Percentiles rank a stretch among this genome's conserved stretches.
Evolutionary conservation across 768 basidiomycete genomes (phyloP).

Genomic region (Obba rivulosa): DNA sequence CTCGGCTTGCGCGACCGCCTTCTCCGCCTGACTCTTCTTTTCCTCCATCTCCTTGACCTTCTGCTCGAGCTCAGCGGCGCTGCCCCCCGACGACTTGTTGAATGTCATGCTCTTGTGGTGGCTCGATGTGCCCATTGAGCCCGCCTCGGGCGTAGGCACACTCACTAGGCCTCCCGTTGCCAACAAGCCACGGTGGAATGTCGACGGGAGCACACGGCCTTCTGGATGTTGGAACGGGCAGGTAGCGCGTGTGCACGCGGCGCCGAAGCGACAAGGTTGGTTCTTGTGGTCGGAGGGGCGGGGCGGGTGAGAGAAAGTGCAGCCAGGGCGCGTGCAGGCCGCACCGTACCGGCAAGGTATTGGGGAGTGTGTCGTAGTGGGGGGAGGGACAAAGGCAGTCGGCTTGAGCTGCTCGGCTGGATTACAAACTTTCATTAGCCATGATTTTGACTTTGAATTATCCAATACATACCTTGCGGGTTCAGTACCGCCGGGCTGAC

Average conservation of each 20-base stretch:
- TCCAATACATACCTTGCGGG: constrained; percentile 46
- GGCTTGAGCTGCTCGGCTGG: constrained; percentile 27
- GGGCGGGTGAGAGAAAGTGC: constrained; percentile 64
- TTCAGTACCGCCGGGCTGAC: constrained; percentile 80
- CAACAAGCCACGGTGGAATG: constrained; percentile 76
- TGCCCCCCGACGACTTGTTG: constrained; percentile 37
- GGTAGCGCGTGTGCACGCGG: constrained; percentile 76
- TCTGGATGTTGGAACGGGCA: constrained; percentile 89
- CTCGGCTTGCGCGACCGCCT: constrained; percentile 62
- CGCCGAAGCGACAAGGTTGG: constrained; percentile 77
- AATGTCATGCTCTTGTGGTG: constrained; percentile 70
- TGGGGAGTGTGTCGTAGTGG: constrained; percentile 12
- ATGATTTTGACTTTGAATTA: not conserved
- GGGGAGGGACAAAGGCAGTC: constrained; percentile 33
- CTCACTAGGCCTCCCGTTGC: constrained; percentile 55
- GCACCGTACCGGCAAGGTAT: constrained; percentile 63
- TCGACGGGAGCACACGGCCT: constrained; percentile 70
- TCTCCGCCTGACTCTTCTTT: constrained; percentile 56
- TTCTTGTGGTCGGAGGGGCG: constrained; percentile 26
- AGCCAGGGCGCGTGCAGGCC: constrained; percentile 63
- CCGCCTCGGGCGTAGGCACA: constrained; percentile 57
- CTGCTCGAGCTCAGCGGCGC: constrained; percentile 32
- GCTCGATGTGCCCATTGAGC: constrained; percentile 59
- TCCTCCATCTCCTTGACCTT: constrained; percentile 64
- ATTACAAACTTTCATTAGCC: not conserved